Evolutionary conservation across 805 yeast species (phyloP).

Genomic region (Scheffersomyces stipitis): DNA sequence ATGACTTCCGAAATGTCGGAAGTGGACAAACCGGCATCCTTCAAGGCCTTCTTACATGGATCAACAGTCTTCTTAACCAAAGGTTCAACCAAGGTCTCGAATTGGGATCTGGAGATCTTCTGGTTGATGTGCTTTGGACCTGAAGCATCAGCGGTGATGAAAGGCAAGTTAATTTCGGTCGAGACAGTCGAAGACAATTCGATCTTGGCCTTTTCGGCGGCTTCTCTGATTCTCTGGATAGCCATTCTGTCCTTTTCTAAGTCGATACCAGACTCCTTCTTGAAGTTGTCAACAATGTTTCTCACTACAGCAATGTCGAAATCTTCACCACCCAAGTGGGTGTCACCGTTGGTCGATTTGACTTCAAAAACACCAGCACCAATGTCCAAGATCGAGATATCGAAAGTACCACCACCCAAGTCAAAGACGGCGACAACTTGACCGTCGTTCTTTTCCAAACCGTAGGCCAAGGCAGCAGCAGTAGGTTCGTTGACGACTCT

Average conservation of each 20-base stretch:
- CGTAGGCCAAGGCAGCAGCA: constrained; percentile 93
- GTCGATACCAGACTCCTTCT: constrained; percentile 69
- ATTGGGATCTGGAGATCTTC: constrained; percentile 64
- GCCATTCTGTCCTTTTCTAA: constrained; percentile 69
- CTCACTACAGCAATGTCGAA: constrained; percentile 86
- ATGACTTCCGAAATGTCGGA: constrained; percentile 76
- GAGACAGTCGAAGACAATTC: constrained; percentile 73
- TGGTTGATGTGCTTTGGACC: constrained; percentile 79
- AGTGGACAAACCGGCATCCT: constrained; percentile 71
- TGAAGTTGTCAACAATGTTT: constrained; percentile 76
- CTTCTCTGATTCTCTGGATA: constrained; percentile 82
- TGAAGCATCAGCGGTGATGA: constrained; percentile 82
- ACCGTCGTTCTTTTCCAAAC: constrained; percentile 77
- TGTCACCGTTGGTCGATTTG: constrained; percentile 95
- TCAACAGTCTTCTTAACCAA: constrained; percentile 70
- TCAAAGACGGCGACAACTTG: constrained; percentile 94
- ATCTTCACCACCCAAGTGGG: constrained; percentile 92
- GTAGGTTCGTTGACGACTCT: constrained; percentile 91
- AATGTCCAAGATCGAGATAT: constrained; percentile 92
- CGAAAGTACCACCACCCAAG: constrained; percentile 98
- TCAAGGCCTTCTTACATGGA: constrained; percentile 79
- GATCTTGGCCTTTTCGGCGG: constrained; percentile 87
- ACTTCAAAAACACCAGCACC: constrained; percentile 98
- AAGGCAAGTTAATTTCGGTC: constrained; percentile 79
- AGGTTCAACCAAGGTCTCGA: constrained; percentile 64